phyloP scores from a whole-genome alignment of 108 stramenopile species.

The Discostella pseudostelligera region DNA sequence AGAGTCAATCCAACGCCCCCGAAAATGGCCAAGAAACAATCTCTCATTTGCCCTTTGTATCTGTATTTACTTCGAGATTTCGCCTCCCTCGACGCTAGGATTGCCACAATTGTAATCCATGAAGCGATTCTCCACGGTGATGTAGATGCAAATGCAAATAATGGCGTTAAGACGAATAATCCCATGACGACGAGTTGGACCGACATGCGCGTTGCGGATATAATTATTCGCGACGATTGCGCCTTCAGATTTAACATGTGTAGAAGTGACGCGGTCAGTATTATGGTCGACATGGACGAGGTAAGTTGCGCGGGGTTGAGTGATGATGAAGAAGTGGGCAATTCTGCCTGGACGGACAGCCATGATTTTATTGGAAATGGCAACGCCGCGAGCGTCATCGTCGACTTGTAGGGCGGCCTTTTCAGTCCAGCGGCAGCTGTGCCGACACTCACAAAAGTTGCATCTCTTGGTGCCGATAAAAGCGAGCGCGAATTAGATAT shows the following conservation, averaged over 20 bases:
- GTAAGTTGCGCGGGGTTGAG: conserved; percentile 21
- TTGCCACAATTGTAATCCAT: conserved; percentile 18
- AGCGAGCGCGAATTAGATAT: no score
- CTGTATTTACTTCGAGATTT: conserved; percentile 21
- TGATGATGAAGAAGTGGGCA: conserved; percentile 3
- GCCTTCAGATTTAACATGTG: conserved; percentile 12
- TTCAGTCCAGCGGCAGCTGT: background rate
- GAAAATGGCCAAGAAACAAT: conserved; percentile 23
- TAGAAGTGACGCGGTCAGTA: conserved; percentile 16
- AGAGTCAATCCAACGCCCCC: conserved; percentile 28
- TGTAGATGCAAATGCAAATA: conserved; percentile 20
- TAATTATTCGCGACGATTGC: conserved; percentile 13
- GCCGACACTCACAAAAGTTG: background rate
- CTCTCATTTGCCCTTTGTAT: conserved; percentile 15
- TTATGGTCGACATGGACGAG: conserved; percentile 28
- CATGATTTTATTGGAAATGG: conserved; percentile 4
- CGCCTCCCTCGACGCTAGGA: conserved; percentile 24
- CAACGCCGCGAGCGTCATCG: background rate
- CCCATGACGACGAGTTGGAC: conserved; percentile 18
- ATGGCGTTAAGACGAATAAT: conserved; percentile 13
- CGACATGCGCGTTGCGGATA: conserved; percentile 22
- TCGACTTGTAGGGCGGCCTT: background rate
- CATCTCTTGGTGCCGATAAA: no score
- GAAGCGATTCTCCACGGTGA: conserved; percentile 11
- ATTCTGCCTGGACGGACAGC: background rate